Percentiles rank a stretch among this genome's conserved stretches.
These are phyloP conservation scores for Lasiosphaeria hispida DNA, from an alignment of 495 filamentous ascomycete genomes.

Conservation along the genomic window DNA sequence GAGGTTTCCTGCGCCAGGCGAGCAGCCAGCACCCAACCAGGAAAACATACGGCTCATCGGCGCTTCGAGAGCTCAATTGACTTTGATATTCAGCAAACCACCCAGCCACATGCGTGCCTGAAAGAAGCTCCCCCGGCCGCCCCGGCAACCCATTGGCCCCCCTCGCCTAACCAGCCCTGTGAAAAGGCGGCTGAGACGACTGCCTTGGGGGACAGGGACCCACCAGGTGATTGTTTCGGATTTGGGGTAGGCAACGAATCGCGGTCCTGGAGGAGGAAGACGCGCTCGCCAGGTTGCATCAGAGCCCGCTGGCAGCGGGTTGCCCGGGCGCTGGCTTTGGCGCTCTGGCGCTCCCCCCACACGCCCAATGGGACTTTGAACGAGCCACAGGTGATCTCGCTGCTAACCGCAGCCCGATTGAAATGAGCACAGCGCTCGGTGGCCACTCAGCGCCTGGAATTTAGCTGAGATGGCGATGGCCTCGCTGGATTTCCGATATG, in stretches of 20 bases:
- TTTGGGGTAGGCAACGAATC: conserved; percentile 20
- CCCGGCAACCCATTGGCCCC: conserved; percentile 2
- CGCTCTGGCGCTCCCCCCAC: conserved; percentile 5
- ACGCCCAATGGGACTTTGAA: conserved; percentile 3
- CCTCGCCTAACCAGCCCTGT: conserved; percentile 11
- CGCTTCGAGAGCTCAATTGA: not conserved
- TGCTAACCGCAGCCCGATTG: not conserved
- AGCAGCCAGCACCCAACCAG: no score
- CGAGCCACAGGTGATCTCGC: not conserved
- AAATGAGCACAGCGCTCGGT: conserved; percentile 9
- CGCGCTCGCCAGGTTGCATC: conserved; percentile 6
- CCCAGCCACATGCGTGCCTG: not conserved
- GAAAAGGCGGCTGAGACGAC: conserved; percentile 21
- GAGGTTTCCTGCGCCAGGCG: not conserved
- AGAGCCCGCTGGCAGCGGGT: conserved; percentile 9
- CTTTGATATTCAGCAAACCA: not conserved
- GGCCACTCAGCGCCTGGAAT: conserved; percentile 16
- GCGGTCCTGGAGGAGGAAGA: conserved; percentile 4
- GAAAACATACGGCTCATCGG: no score
- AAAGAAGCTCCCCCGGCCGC: conserved; percentile 6
- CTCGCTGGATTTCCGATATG: not conserved
- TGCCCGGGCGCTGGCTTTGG: conserved; percentile 14
- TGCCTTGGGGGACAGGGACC: conserved; percentile 9
- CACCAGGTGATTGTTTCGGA: conserved; percentile 19
- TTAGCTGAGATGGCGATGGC: conserved; percentile 4